Evolutionary conservation across 768 basidiomycete species (phyloP), one percentile per base, ranked within the genome.

Genomic region (Lactarius indigo): DNA sequence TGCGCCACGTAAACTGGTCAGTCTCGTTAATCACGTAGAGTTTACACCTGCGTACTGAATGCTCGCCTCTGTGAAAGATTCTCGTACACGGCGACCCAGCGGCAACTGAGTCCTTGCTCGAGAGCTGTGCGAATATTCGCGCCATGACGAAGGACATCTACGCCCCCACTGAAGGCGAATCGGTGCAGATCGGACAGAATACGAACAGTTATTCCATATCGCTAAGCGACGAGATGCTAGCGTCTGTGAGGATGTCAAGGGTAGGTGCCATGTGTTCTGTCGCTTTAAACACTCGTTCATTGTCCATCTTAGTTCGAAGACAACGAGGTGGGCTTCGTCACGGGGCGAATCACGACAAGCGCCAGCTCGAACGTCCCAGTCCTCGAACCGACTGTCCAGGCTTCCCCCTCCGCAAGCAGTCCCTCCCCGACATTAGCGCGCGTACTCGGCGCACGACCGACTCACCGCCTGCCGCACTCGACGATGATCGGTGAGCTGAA

Each of bases 401-500:
- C 31, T 13, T 31, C 69, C 17, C 56, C 69, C 26, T 44, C 55
- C 9, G 20, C 52, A 13, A 62, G 39, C 6, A 31, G 3, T n/a
- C 63, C 64, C 10, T 64, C 72, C 4, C 72, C 78, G 15, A 68
- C 71, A 1, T 69, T 75, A 50, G 78, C 78, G 26, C 84, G 79
- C 23, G 79, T 81, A 39, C 82, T 91, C 26, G 90, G 89, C 20
- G 83, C 87, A n/a, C 85, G 91, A 35, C 83, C 87, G 18, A 79
- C 84, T 23, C 82, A 85, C 12, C 78, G 85, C 2, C 80, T 98
- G 3, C 93, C 94, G 1, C 86, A 88, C 66, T 96, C 96, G 0
- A 92, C 96, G 8, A 96, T 98, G 89, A 97, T 99, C 64, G 97
- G 97, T 59, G 97, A 98, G 73, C 85, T 99, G 50, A 95, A 97